These are phyloP conservation scores for Claviceps sp. DNA, from an alignment of 2,329 filamentous ascomycete species.

Conservation along the genomic window DNA sequence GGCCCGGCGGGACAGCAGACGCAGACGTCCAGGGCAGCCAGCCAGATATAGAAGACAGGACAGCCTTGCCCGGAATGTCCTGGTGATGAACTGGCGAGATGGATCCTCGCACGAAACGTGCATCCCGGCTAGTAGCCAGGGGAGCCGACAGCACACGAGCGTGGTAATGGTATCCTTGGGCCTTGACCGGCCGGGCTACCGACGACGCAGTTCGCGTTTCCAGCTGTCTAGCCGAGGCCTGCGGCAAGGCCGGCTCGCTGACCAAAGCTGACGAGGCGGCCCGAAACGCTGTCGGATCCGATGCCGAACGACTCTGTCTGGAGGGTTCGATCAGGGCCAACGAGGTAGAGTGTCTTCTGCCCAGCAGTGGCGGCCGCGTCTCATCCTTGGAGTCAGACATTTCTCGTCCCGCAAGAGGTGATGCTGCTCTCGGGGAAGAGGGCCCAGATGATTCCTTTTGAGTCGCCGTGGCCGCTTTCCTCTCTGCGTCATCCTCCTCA, in stretches of 20 bases:
- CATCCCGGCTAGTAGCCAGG: constrained; percentile 13
- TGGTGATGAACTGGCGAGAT: constrained; percentile 12
- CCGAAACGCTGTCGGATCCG: constrained; percentile 18
- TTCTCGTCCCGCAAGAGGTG: constrained; percentile 15
- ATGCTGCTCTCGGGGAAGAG: constrained; percentile 18
- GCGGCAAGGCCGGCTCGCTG: constrained; percentile 42
- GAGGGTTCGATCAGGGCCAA: constrained; percentile 25
- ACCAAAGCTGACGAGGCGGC: constrained; percentile 30
- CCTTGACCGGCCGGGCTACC: constrained; percentile 4
- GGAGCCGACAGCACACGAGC: neutral
- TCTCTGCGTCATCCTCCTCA: constrained; percentile 46
- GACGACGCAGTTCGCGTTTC: constrained; percentile 26
- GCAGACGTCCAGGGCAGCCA: constrained; percentile 33
- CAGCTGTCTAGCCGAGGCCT: constrained; percentile 39
- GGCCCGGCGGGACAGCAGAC: neutral
- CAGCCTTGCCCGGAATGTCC: constrained; percentile 14
- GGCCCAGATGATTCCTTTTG: constrained; percentile 17
- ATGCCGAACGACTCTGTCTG: constrained; percentile 17
- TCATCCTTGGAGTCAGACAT: constrained; percentile 11
- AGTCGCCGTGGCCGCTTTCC: constrained; percentile 37
- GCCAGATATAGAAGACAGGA: constrained; percentile 27
- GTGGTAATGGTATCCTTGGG: neutral
- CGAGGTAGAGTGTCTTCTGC: constrained; percentile 18
- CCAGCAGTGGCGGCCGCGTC: constrained; percentile 6
- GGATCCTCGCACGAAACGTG: constrained; percentile 15